phyloP scores from a whole-genome alignment of 78 protist species.

The Dictyostelium capitatum region DNA sequence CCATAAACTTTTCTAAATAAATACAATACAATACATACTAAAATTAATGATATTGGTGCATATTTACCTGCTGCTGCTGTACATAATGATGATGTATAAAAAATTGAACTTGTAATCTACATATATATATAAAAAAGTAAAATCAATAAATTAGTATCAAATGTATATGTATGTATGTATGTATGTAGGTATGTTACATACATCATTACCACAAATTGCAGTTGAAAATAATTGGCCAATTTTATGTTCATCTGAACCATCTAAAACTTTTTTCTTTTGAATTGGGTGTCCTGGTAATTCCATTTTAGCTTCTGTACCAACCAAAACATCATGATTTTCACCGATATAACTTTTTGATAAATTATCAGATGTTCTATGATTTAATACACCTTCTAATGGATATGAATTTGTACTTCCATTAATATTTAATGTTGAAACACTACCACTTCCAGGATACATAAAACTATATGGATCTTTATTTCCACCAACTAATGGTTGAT shows the following conservation, averaged over 20 bases:
- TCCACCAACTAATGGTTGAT: constrained; percentile 43
- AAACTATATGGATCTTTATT: constrained; percentile 54
- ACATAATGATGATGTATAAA: constrained; percentile 82
- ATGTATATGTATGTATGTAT: neutral
- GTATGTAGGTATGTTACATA: neutral
- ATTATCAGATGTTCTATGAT: neutral
- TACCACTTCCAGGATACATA: constrained; percentile 75
- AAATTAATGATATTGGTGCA: constrained; percentile 86
- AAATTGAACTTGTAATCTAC: constrained; percentile 78
- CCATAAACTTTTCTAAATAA: constrained; percentile 88
- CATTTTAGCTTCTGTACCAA: constrained; percentile 45
- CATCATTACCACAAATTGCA: constrained; percentile 86
- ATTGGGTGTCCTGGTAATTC: neutral
- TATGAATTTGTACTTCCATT: neutral
- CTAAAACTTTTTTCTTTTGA: constrained; percentile 28
- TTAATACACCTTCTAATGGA: neutral
- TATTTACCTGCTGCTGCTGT: constrained; percentile 84
- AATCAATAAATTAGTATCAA: neutral
- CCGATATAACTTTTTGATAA: neutral
- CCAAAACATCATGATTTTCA: neutral
- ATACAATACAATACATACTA: constrained; percentile 85
- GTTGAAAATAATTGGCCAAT: constrained; percentile 82
- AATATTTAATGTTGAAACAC: constrained; percentile 25
- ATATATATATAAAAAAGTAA: neutral
- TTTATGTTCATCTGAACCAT: constrained; percentile 75